A percentile compares a stretch with the other conserved stretches of the same genome.
Evolutionary conservation across 139 green algal genomes (phyloP).

Genomic region (Closterium sp.): DNA sequence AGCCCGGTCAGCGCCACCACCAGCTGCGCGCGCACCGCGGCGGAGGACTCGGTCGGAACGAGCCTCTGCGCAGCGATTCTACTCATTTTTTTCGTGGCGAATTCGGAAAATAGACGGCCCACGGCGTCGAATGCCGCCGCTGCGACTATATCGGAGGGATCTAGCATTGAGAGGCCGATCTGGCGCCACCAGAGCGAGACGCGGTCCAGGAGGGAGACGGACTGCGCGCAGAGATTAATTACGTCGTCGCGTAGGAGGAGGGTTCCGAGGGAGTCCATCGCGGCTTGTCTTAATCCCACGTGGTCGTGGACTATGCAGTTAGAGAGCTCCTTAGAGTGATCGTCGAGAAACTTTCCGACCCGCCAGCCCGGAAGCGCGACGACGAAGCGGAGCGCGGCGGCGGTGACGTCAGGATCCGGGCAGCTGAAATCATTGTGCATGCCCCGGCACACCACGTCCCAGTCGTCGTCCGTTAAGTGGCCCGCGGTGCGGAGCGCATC

Average conservation of each 20-base stretch:
- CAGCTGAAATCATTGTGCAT: constrained; percentile 15
- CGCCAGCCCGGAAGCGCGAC: constrained; percentile 37
- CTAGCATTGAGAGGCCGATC: constrained; percentile 35
- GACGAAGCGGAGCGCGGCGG: constrained; percentile 19
- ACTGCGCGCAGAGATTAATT: neutral
- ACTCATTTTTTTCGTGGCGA: constrained; percentile 14
- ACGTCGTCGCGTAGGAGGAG: constrained; percentile 41
- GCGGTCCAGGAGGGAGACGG: constrained; percentile 13
- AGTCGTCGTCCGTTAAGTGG: constrained; percentile 30
- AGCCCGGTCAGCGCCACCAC: constrained; percentile 29
- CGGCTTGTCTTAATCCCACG: constrained; percentile 12
- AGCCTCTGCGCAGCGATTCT: constrained; percentile 23
- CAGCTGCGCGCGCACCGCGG: constrained; percentile 15
- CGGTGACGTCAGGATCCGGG: constrained; percentile 17
- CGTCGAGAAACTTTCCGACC: constrained; percentile 33
- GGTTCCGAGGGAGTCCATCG: constrained; percentile 27
- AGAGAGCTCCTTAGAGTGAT: constrained; percentile 37
- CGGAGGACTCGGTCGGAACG: neutral
- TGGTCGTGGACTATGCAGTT: constrained; percentile 18
- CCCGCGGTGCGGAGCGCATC: constrained; percentile 39
- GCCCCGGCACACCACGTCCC: constrained; percentile 36
- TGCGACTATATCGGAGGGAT: constrained; percentile 28
- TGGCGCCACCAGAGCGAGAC: constrained; percentile 30
- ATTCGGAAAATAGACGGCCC: constrained; percentile 43
- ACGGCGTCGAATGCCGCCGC: constrained; percentile 38